Base-by-base conservation (phyloP, 805 yeast species). In the Brettanomyces nanus region DNA sequence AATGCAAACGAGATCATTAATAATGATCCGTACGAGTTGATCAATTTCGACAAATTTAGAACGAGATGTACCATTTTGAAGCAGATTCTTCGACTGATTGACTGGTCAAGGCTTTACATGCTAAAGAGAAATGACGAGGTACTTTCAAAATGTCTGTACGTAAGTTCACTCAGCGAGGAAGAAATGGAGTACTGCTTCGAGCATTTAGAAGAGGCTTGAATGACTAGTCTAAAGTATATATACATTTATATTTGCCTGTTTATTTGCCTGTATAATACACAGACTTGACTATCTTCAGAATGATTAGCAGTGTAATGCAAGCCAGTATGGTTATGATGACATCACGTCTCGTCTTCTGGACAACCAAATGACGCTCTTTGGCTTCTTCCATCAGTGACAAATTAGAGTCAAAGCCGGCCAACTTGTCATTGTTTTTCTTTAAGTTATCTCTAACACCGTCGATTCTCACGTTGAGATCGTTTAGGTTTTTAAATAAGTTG, bases 111-210 rank as follows among this genome's bases (percentile, higher is more conserved):
- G 33, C 68, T 80, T 41, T 89, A 86, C 63, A 52, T 65, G 11
- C 62, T 82, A 36, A 57, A 66, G 34, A 59, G 66, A 2, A 68
- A 82, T 36, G 69, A 73, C 10, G 89, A 85, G 36, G 56, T 87
- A 18, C 56, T 90, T 44, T 79, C 95, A 39, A 85, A 81, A 54
- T 89, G 97, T 59, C 70, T 87, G 26, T 87, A 87, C 59, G 74
- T 87, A 45, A 77, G 79, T 45, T 70, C 87, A 5, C 61, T 85
- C 37, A 74, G 80, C 28, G 85, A 78, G 46, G 82, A 77, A 19
- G 95, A 85, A 55, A 79, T 80, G 79, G 52, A 53, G 10, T 50
- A 47, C n/a, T 67, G 73, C 40, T 42, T 54, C 19, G 35, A 43
- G 9, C 44, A 51, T 14, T 33, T 58, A 19, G 42, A 31, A 15